Evolutionary conservation across 2,329 filamentous ascomycete species (phyloP).

Genomic region (Colletotrichum australisinense): DNA sequence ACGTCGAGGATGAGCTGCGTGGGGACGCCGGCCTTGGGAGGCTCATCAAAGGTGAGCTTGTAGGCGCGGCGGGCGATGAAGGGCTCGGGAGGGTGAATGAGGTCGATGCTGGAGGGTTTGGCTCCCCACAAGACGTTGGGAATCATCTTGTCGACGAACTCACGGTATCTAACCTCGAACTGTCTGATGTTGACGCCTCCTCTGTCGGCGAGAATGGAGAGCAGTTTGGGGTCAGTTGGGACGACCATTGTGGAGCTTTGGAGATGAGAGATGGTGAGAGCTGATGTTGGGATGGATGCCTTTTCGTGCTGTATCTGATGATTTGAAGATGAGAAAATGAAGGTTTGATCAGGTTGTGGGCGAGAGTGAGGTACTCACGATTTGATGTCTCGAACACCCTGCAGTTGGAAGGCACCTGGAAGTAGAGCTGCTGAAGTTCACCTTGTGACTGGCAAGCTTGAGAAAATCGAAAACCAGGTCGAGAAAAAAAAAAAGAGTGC

Average conservation of each 20-base stretch:
- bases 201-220: background rate
- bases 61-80: background rate
- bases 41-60: constrained; percentile 2
- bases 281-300: background rate
- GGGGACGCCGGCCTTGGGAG: constrained; percentile 4
- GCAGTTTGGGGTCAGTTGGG: background rate
- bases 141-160: background rate
- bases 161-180: background rate
- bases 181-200: background rate
- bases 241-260: background rate
- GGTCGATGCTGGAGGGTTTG: background rate
- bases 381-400: background rate
- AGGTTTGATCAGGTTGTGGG: background rate
- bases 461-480: background rate
- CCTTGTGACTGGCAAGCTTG: background rate
- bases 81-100: background rate
- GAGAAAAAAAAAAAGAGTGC: background rate
- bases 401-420: background rate
- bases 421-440: background rate
- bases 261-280: background rate
- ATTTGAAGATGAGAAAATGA: background rate
- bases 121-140: background rate
- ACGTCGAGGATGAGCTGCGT: constrained; percentile 12
- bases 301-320: background rate
- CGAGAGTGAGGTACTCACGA: background rate